A percentile compares a stretch with the other conserved stretches of the same genome.
These are phyloP conservation scores for Leishmania braziliensis DNA, from an alignment of 208 protist species.

Conservation along the genomic window DNA sequence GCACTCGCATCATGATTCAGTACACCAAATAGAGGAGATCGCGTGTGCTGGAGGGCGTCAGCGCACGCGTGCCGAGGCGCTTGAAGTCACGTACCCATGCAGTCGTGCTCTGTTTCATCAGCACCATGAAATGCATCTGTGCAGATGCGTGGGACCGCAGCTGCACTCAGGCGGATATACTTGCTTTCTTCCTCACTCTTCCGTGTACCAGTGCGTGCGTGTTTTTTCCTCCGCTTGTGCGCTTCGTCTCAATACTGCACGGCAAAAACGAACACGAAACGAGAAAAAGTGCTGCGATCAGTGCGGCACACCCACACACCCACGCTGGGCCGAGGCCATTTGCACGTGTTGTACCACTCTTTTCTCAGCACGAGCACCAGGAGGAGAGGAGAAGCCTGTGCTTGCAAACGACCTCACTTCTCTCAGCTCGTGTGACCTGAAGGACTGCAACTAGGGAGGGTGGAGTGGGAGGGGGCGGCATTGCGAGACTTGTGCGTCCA, in stretches of 20 bases:
- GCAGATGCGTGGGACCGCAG: background rate
- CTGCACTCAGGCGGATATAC: background rate
- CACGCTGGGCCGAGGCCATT: background rate
- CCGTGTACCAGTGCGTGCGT: background rate
- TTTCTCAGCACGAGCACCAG: background rate
- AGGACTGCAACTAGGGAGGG: background rate
- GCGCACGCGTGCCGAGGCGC: background rate
- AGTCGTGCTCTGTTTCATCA: background rate
- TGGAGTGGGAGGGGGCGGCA: background rate
- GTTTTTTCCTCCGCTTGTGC: background rate
- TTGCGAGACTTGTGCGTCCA: background rate
- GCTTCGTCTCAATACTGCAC: background rate
- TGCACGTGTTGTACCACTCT: background rate
- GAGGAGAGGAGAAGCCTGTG: background rate
- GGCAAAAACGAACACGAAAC: background rate
- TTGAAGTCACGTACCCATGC: background rate
- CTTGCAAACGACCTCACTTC: background rate
- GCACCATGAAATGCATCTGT: background rate
- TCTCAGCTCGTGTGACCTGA: background rate
- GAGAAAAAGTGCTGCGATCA: background rate
- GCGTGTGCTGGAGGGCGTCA: background rate
- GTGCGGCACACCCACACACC: background rate
- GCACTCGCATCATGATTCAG: conserved; percentile 69
- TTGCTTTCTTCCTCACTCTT: background rate
- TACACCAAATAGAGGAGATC: conserved; percentile 36